Evolutionary conservation across 192 early-diverging fungal species (phyloP).

Genomic region (Dissophora globulifera): DNA sequence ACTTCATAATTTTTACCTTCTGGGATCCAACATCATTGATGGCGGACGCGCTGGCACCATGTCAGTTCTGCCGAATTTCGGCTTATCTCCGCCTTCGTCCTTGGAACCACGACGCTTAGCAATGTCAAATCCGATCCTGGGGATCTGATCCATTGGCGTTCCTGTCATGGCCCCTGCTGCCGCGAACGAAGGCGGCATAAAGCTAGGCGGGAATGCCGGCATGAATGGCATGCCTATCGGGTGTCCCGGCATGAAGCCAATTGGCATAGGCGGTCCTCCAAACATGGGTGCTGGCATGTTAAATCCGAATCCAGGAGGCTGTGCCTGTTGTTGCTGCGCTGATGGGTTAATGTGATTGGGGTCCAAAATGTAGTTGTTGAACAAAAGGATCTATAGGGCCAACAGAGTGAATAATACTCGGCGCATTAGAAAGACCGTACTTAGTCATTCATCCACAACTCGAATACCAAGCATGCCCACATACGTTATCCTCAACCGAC

Average conservation of each 20-base stretch:
- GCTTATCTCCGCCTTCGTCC: conserved; percentile 25
- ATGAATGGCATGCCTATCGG: conserved; percentile 46
- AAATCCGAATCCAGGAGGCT: conserved; percentile 31
- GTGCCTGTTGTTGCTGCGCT: conserved; percentile 41
- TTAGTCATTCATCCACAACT: not conserved
- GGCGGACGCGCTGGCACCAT: conserved; percentile 23
- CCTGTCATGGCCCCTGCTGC: conserved; percentile 55
- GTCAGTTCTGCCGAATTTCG: conserved; percentile 10
- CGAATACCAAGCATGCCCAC: not conserved
- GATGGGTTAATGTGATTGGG: conserved; percentile 76
- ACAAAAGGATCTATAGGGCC: conserved; percentile 65
- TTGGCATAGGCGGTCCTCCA: conserved; percentile 48
- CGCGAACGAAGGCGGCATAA: conserved; percentile 47
- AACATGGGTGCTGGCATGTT: conserved; percentile 30
- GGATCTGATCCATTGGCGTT: conserved; percentile 66
- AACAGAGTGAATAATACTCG: not conserved
- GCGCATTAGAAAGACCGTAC: no score
- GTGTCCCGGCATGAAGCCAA: conserved; percentile 51
- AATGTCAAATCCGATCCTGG: conserved; percentile 67
- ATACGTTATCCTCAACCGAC: conserved; percentile 66
- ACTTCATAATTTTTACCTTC: conserved; percentile 34
- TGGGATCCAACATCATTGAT: conserved; percentile 45
- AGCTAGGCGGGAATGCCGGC: conserved; percentile 33
- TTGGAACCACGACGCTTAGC: conserved; percentile 33
- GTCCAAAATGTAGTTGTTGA: conserved; percentile 92